Conservation (phyloP, 2,329 filamentous ascomycete species). For the Pezizomycotina sp. region DNA sequence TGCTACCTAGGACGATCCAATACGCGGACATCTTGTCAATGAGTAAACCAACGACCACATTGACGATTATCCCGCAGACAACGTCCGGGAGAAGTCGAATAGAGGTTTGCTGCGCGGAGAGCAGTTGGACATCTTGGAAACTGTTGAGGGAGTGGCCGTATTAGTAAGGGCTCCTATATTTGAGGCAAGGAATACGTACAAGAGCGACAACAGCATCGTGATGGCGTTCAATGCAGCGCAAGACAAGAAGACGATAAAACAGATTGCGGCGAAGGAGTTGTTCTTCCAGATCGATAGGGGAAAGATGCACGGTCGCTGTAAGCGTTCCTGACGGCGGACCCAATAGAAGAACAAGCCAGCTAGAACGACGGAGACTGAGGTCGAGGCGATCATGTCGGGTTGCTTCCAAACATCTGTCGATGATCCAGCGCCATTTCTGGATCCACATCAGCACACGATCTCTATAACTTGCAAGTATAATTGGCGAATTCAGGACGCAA, state of each 20-base stretch:
- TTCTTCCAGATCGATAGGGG: slow-evolving; percentile 1
- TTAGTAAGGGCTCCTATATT: too few species aligned
- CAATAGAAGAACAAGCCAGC: background rate
- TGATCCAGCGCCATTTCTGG: too few species aligned
- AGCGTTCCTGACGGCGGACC: background rate
- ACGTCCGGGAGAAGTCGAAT: background rate
- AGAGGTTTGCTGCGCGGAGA: background rate
- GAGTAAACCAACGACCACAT: background rate
- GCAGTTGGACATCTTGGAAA: slow-evolving; percentile 1
- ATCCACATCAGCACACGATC: too few species aligned
- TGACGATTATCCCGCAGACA: background rate
- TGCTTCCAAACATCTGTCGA: too few species aligned
- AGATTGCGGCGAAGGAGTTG: background rate
- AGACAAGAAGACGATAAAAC: background rate
- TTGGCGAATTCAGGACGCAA: too few species aligned
- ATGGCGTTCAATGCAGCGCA: slow-evolving; percentile 1
- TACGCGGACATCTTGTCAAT: background rate
- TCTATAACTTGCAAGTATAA: too few species aligned
- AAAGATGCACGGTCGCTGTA: background rate
- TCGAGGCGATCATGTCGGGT: too few species aligned
- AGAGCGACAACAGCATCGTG: background rate
- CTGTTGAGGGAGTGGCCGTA: too few species aligned
- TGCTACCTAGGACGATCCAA: background rate
- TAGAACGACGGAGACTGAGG: too few species aligned
- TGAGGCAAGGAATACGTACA: too few species aligned